A percentile compares a stretch with the other conserved stretches of the same genome.
These are phyloP conservation scores for Tolypocladium nubicola DNA, from an alignment of 2,329 filamentous ascomycete species.

Conservation along the genomic window DNA sequence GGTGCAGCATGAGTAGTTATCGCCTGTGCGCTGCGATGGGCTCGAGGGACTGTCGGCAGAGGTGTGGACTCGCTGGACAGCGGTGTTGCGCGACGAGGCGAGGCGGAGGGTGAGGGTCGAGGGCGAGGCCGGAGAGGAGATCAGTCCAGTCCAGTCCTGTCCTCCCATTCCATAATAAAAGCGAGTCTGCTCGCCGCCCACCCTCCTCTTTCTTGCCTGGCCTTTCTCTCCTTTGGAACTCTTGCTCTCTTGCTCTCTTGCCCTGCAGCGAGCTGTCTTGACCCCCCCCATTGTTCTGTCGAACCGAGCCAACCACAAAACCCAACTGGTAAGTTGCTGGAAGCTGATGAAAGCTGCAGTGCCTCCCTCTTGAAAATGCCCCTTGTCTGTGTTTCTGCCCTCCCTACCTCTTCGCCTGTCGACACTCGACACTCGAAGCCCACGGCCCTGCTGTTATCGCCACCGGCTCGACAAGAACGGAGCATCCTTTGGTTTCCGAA, in stretches of 20 bases:
- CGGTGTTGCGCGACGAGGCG: neutral
- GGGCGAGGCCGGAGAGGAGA: neutral
- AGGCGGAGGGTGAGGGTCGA: neutral
- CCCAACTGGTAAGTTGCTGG: constrained; percentile 15
- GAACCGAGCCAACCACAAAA: constrained; percentile 8
- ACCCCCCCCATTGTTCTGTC: constrained; percentile 12
- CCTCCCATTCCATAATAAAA: constrained; percentile 7
- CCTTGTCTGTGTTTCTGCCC: neutral
- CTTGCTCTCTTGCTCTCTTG: constrained; percentile 13
- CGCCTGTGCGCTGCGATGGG: neutral
- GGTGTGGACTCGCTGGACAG: neutral
- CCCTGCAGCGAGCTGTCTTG: constrained; percentile 16
- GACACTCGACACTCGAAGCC: neutral
- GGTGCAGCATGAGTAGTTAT: neutral
- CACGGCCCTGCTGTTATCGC: neutral
- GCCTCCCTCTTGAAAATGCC: neutral
- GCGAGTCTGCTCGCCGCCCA: constrained; percentile 7
- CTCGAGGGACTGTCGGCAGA: neutral
- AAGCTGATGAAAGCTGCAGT: neutral
- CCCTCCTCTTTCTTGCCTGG: constrained; percentile 7
- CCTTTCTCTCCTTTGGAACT: constrained; percentile 12
- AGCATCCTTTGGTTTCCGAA: neutral
- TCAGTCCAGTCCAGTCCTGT: constrained; percentile 2
- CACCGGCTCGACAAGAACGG: neutral
- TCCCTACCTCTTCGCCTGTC: neutral